Percentiles rank a stretch among this genome's conserved stretches.
Evolutionary conservation across 768 basidiomycete genomes (phyloP).

Genomic region (Auriscalpium vulgare): DNA sequence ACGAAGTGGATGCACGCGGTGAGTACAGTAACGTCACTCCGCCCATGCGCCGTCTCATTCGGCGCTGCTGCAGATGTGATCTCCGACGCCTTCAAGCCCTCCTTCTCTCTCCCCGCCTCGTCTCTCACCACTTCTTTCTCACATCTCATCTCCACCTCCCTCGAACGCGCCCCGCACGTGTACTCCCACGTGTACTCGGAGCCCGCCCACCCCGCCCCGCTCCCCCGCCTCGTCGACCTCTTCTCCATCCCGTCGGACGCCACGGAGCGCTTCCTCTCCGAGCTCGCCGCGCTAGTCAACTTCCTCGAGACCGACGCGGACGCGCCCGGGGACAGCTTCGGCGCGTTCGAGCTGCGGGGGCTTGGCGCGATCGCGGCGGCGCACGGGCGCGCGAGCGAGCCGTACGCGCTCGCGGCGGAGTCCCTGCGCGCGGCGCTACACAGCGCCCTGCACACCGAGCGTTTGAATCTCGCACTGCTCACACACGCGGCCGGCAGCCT

Average conservation of each 20-base stretch:
- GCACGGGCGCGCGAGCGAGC: slow-evolving; percentile 44
- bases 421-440: slow-evolving; percentile 43
- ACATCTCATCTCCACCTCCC: slow-evolving; percentile 49
- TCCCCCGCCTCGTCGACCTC: slow-evolving; percentile 30
- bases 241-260: slow-evolving; percentile 34
- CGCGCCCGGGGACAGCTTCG: slow-evolving; percentile 39
- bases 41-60: no score
- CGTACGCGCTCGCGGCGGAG: slow-evolving; percentile 40
- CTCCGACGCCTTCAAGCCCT: slow-evolving; percentile 39
- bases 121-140: slow-evolving; percentile 33
- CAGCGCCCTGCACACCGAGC: slow-evolving; percentile 29
- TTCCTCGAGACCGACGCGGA: slow-evolving; percentile 40
- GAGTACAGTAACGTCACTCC: slow-evolving; percentile 9
- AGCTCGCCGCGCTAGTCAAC: slow-evolving; percentile 40
- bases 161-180: slow-evolving; percentile 46
- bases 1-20: slow-evolving; percentile 52
- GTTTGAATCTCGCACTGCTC: slow-evolving; percentile 45
- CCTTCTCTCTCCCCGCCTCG: slow-evolving; percentile 35
- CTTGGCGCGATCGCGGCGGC: slow-evolving; percentile 39
- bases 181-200: slow-evolving; percentile 46
- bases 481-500: slow-evolving; percentile 29
- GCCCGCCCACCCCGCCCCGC: slow-evolving; percentile 21
- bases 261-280: slow-evolving; percentile 31
- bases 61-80: slow-evolving; percentile 39
- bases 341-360: slow-evolving; percentile 50